These are phyloP conservation scores for Colletotrichum kahawae DNA, from an alignment of 2,329 filamentous ascomycete species.

Conservation along the genomic window DNA sequence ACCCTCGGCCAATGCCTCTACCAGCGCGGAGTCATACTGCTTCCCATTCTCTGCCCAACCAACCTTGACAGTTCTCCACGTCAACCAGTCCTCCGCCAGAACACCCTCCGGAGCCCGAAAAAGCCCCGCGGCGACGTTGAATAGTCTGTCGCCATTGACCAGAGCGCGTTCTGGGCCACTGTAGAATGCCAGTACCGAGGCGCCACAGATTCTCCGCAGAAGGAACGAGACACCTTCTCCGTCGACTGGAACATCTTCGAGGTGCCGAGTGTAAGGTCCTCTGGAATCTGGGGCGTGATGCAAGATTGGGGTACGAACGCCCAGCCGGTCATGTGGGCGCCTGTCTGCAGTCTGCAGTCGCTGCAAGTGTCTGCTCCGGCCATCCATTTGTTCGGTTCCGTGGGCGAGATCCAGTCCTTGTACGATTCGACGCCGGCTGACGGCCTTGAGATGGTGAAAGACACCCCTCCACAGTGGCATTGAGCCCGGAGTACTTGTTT, in stretches of 20 bases:
- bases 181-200: conserved; percentile 42
- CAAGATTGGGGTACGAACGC: conserved; percentile 41
- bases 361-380: conserved; percentile 45
- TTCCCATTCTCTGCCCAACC: conserved; percentile 38
- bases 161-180: conserved; percentile 30
- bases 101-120: conserved; percentile 48
- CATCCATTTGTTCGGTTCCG: conserved; percentile 46
- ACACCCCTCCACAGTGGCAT: conserved; percentile 53
- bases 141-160: conserved; percentile 26
- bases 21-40: conserved; percentile 40
- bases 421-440: conserved; percentile 31
- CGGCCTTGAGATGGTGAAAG: conserved; percentile 49
- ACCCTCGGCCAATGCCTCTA: conserved; percentile 38
- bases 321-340: conserved; percentile 48
- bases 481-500: conserved; percentile 45
- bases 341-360: conserved; percentile 49
- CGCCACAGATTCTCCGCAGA: conserved; percentile 53
- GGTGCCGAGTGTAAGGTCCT: conserved; percentile 45
- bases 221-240: conserved; percentile 41
- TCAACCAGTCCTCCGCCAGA: conserved; percentile 50
- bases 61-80: conserved; percentile 45
- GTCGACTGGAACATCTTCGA: conserved; percentile 47
- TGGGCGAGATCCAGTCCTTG: conserved; percentile 38
- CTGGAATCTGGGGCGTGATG: conserved; percentile 40
- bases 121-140: conserved; percentile 49